Percentiles rank a stretch among this genome's conserved stretches.
Evolutionary conservation across 2,329 filamentous ascomycete genomes (phyloP).

Genomic region (Verticillium klebahnii): DNA sequence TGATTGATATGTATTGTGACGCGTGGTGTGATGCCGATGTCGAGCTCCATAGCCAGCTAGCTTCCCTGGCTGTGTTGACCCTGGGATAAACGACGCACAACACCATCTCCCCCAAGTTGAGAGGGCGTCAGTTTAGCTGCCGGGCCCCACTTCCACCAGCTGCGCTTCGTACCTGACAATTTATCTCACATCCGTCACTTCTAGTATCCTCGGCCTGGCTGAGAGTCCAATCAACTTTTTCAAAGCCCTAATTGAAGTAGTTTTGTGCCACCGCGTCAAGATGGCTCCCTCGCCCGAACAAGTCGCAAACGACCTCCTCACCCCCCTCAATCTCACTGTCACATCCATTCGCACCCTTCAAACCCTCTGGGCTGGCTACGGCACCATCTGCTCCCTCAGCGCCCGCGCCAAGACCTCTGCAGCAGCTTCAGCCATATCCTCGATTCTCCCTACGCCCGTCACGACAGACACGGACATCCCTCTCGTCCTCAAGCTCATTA

Average conservation of each 20-base stretch:
- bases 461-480: conserved; percentile 20
- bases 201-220: background rate
- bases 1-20: too few relatives aligned
- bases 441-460: conserved; percentile 41
- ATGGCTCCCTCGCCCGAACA: background rate
- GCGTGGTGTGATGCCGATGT: too few relatives aligned
- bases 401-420: conserved; percentile 28
- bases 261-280: background rate
- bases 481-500: conserved; percentile 57
- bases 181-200: background rate
- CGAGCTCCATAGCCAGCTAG: too few relatives aligned
- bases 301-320: background rate
- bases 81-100: too few relatives aligned
- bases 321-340: background rate
- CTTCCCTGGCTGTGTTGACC: too few relatives aligned
- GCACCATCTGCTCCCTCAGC: conserved; percentile 50
- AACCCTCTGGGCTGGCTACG: conserved; percentile 47
- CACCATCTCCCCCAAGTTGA: background rate
- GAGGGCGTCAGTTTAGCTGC: background rate
- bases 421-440: conserved; percentile 52
- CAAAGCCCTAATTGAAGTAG: background rate
- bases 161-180: background rate
- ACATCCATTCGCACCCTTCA: conserved; percentile 27
- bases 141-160: background rate
- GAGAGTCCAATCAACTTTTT: background rate